phyloP scores from a whole-genome alignment of 495 filamentous ascomycete genomes.

The Aspergillus biplanus region DNA sequence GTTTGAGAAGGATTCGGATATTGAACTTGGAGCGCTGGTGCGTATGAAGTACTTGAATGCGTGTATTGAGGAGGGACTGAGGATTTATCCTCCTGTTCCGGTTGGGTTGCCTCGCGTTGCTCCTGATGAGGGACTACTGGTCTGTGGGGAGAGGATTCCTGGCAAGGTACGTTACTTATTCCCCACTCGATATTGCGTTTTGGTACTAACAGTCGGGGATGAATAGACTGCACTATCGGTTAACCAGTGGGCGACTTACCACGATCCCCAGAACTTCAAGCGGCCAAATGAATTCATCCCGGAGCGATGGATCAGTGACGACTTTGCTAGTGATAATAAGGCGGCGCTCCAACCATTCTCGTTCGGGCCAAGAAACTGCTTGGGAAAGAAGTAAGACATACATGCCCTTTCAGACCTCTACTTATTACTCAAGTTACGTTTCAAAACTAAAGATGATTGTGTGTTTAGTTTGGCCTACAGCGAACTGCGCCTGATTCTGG shows the following conservation, averaged over 20 bases:
- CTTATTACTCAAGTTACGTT: no score
- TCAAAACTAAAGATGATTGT: background rate
- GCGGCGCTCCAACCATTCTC: constrained; percentile 30
- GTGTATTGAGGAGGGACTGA: constrained; percentile 55
- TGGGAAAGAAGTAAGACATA: constrained; percentile 42
- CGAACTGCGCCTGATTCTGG: constrained; percentile 55
- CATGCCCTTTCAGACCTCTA: no score
- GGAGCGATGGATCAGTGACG: constrained; percentile 51
- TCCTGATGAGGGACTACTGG: constrained; percentile 41
- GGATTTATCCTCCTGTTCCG: constrained; percentile 58
- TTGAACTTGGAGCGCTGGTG: constrained; percentile 44
- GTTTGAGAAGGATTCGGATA: constrained; percentile 54
- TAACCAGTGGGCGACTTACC: constrained; percentile 43
- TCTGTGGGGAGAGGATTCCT: constrained; percentile 46
- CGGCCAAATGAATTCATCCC: constrained; percentile 54
- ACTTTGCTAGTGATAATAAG: constrained; percentile 26
- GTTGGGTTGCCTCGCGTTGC: constrained; percentile 42
- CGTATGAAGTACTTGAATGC: constrained; percentile 54
- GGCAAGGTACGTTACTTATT: constrained; percentile 22
- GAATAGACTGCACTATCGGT: constrained; percentile 40
- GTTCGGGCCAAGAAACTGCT: constrained; percentile 31
- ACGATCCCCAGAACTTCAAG: constrained; percentile 47
- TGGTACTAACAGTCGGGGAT: background rate
- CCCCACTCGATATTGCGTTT: background rate
- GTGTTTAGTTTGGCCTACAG: constrained; percentile 50